Conservation (phyloP, 2,329 filamentous ascomycete species). For the Penicillium vulpinum region DNA sequence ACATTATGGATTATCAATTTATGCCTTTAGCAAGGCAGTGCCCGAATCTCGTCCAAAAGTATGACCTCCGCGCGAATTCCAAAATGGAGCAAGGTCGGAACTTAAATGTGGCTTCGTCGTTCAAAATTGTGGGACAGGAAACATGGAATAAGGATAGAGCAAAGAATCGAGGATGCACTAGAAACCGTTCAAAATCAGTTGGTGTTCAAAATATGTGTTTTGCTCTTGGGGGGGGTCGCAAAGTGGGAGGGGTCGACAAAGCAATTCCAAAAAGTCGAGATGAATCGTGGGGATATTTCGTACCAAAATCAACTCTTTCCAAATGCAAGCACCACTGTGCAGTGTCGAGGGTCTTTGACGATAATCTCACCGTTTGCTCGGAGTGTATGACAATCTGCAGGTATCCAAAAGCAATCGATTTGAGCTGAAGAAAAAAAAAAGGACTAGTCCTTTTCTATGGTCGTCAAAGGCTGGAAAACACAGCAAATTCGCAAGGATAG, state of each 20-base stretch:
- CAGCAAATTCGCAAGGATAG: slow-evolving; percentile 15
- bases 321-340: neutral
- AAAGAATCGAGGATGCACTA: neutral
- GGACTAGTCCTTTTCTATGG: slow-evolving; percentile 8
- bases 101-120: slow-evolving; percentile 16
- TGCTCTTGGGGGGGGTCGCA: slow-evolving; percentile 5
- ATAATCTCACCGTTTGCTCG: slow-evolving; percentile 3
- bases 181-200: slow-evolving; percentile 12
- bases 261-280: slow-evolving; percentile 6
- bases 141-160: slow-evolving; percentile 1
- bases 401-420: slow-evolving; percentile 16
- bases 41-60: slow-evolving; percentile 14
- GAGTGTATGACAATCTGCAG: slow-evolving; percentile 15
- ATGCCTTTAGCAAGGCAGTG: slow-evolving; percentile 21
- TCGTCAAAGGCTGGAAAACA: slow-evolving; percentile 19
- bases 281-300: neutral
- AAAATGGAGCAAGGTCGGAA: slow-evolving; percentile 8
- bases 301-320: slow-evolving; percentile 1
- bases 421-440: slow-evolving; percentile 1
- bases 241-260: slow-evolving; percentile 22
- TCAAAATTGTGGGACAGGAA: slow-evolving; percentile 15
- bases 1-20: slow-evolving; percentile 81
- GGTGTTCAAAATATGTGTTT: slow-evolving; percentile 3
- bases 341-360: slow-evolving; percentile 2
- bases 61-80: slow-evolving; percentile 10